Evolutionary conservation across 805 yeast genomes (phyloP).

Genomic region (Metschnikowia similis): DNA sequence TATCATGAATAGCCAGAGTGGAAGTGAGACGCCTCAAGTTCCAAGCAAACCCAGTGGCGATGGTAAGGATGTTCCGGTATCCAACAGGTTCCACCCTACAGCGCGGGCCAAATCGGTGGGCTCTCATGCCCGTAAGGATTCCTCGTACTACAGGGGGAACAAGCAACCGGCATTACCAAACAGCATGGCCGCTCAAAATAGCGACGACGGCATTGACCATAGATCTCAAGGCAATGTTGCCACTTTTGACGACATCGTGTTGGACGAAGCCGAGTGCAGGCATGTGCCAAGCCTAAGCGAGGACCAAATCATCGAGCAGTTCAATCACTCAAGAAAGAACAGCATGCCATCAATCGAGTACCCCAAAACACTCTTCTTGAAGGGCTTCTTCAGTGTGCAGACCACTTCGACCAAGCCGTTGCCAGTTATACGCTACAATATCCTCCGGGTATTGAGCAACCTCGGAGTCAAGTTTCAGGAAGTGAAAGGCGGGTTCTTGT

Average conservation of each 20-base stretch:
- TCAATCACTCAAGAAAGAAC: constrained; percentile 58
- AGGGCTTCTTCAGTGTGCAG: constrained; percentile 92
- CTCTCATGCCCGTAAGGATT: constrained; percentile 64
- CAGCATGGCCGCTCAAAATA: constrained; percentile 37
- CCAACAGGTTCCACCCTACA: constrained; percentile 57
- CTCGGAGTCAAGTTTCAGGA: constrained; percentile 81
- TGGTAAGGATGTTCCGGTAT: not conserved
- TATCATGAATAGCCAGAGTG: constrained; percentile 27
- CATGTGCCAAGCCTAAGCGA: constrained; percentile 37
- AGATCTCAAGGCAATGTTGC: constrained; percentile 23
- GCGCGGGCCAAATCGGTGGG: constrained; percentile 87
- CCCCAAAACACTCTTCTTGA: constrained; percentile 84
- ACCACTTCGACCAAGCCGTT: constrained; percentile 91
- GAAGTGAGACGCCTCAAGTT: constrained; percentile 12
- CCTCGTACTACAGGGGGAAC: constrained; percentile 26
- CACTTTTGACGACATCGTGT: constrained; percentile 55
- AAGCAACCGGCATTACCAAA: constrained; percentile 46
- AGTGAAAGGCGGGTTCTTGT: constrained; percentile 90
- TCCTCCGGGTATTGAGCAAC: constrained; percentile 69
- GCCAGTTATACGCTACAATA: constrained; percentile 80
- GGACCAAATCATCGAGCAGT: constrained; percentile 39
- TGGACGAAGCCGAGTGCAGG: constrained; percentile 32
- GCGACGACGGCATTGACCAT: constrained; percentile 34
- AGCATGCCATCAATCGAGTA: constrained; percentile 92
- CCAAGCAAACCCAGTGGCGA: not conserved